These are phyloP conservation scores for Plectosphaerella cucumerina DNA, from an alignment of 2,329 filamentous ascomycete species.

Conservation along the genomic window DNA sequence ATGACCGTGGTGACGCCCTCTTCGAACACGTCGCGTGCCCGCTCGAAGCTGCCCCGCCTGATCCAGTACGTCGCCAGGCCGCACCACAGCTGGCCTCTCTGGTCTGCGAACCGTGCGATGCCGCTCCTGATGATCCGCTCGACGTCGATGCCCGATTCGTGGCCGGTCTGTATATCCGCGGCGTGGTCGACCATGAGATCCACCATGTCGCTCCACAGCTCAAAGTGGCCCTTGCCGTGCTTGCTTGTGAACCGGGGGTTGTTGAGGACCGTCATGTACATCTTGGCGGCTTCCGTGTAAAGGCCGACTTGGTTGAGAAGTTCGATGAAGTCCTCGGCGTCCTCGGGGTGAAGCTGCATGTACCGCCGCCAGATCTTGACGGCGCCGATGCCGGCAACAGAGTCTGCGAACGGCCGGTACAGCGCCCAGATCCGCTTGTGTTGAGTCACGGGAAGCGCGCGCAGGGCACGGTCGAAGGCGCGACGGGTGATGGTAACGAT, in stretches of 20 bases:
- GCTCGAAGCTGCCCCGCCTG: conserved; percentile 85
- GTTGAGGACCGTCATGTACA: conserved; percentile 89
- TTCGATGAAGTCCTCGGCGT: conserved; percentile 92
- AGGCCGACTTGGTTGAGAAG: conserved; percentile 75
- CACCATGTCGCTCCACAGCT: conserved; percentile 97
- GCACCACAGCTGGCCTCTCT: conserved; percentile 91
- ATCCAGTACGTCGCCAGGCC: conserved; percentile 97
- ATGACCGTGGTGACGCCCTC: conserved; percentile 97
- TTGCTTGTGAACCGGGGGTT: conserved; percentile 89
- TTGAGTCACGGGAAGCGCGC: conserved; percentile 88
- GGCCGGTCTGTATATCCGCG: conserved; percentile 74
- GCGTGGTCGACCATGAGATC: conserved; percentile 91
- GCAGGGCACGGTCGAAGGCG: conserved; percentile 87
- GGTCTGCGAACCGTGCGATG: conserved; percentile 85
- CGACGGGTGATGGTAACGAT: conserved; percentile 80
- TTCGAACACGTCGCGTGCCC: conserved; percentile 88
- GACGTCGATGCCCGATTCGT: conserved; percentile 81
- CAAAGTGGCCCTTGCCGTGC: conserved; percentile 89
- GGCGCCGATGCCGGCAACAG: conserved; percentile 83
- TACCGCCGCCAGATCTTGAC: conserved; percentile 93
- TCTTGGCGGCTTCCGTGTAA: conserved; percentile 86
- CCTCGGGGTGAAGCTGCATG: conserved; percentile 94
- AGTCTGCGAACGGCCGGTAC: conserved; percentile 87
- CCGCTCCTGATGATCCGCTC: conserved; percentile 91
- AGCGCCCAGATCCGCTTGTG: conserved; percentile 94